A percentile compares a stretch with the other conserved stretches of the same genome.
These are phyloP conservation scores for Mercurialis annua DNA, from an alignment of 345 rosid species.

Conservation along the genomic window DNA sequence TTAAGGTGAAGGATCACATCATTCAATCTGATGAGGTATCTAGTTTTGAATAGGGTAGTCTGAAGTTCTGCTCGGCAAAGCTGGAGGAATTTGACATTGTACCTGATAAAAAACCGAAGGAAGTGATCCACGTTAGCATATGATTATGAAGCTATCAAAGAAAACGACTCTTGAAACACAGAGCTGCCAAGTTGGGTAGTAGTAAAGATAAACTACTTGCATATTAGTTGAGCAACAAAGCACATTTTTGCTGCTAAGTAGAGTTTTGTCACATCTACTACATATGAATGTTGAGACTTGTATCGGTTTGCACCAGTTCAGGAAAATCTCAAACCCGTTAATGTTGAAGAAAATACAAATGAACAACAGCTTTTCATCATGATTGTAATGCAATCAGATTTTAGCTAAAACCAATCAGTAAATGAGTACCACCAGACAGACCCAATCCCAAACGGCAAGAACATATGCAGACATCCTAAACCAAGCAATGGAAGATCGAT, in stretches of 20 bases:
- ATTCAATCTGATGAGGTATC: constrained; percentile 4
- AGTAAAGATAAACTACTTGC: background rate
- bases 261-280: background rate
- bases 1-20: background rate
- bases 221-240: too few species aligned
- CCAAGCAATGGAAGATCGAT: too few species aligned
- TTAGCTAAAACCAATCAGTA: background rate
- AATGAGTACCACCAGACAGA: background rate
- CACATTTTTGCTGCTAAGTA: background rate
- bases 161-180: background rate
- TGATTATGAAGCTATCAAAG: background rate
- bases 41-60: background rate
- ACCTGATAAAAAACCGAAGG: background rate
- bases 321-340: background rate
- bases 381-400: background rate
- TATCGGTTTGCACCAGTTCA: background rate
- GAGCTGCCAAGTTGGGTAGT: background rate
- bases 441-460: background rate
- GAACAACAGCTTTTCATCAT: background rate
- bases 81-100: constrained; percentile 1
- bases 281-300: background rate
- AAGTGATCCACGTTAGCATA: background rate
- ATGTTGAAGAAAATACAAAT: background rate
- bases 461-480: too few species aligned
- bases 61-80: background rate